Evolutionary conservation across 495 filamentous ascomycete species (phyloP).

Genomic region (Tricharina praecox): DNA sequence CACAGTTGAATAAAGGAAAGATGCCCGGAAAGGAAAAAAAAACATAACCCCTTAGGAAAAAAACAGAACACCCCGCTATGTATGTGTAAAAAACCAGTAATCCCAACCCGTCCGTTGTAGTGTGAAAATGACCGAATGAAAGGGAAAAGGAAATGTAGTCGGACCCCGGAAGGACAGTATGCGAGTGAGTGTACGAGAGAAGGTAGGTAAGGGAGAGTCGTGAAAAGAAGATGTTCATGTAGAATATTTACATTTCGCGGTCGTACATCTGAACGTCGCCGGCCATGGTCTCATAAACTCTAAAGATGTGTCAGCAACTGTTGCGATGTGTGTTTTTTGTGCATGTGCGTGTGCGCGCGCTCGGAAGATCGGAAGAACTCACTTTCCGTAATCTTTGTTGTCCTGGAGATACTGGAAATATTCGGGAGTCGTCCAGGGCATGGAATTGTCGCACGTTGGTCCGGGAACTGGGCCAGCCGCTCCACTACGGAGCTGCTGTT

Average conservation of each 20-base stretch:
- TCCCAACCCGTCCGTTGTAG: too few species aligned
- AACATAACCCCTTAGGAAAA: not conserved
- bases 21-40: not conserved
- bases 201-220: too few species aligned
- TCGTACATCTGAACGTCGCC: not conserved
- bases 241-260: not conserved
- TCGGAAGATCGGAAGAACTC: not conserved
- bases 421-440: not conserved
- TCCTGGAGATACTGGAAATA: not conserved
- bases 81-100: too few species aligned
- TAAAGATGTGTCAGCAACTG: too few species aligned
- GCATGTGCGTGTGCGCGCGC: not conserved
- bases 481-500: not conserved
- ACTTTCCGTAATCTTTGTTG: not conserved
- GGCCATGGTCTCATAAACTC: not conserved
- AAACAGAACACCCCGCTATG: too few species aligned
- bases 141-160: too few species aligned
- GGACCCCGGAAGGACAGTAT: too few species aligned
- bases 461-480: not conserved
- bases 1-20: too few species aligned
- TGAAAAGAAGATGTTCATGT: not conserved
- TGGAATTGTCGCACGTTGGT: constrained; percentile 1
- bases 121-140: not conserved
- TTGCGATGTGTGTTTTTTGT: not conserved
- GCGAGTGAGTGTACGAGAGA: too few species aligned